A percentile compares a stretch with the other conserved stretches of the same genome.
Conservation (phyloP, 495 filamentous ascomycete species). For the Xylaria palmicola region DNA sequence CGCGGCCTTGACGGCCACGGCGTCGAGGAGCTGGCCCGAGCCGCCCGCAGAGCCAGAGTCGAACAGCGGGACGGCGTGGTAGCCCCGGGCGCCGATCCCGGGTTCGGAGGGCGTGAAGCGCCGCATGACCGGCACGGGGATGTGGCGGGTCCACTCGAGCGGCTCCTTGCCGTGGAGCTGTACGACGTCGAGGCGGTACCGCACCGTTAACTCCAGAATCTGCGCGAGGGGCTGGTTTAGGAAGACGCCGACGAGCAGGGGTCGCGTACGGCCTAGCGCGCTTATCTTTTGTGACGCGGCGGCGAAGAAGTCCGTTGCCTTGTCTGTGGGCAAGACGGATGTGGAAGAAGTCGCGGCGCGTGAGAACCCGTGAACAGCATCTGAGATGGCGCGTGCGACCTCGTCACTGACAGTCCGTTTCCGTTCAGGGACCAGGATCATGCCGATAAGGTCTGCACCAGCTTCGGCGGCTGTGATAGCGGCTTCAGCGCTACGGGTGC, state of each 20-base stretch:
- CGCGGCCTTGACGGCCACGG: slow-evolving; percentile 58
- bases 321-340: slow-evolving; percentile 5
- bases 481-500: slow-evolving; percentile 81
- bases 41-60: slow-evolving; percentile 74
- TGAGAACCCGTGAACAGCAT: slow-evolving; percentile 59
- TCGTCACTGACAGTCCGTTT: slow-evolving; percentile 76
- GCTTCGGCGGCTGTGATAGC: slow-evolving; percentile 79
- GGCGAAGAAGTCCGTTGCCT: slow-evolving; percentile 48
- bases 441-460: slow-evolving; percentile 89
- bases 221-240: slow-evolving; percentile 84
- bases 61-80: slow-evolving; percentile 78
- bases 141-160: slow-evolving; percentile 80
- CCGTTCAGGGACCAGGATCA: slow-evolving; percentile 82
- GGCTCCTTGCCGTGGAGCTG: slow-evolving; percentile 93
- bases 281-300: slow-evolving; percentile 36
- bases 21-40: slow-evolving; percentile 73
- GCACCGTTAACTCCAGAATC: slow-evolving; percentile 69
- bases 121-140: slow-evolving; percentile 87
- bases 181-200: slow-evolving; percentile 81
- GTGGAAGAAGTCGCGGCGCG: slow-evolving; percentile 17
- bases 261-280: slow-evolving; percentile 44
- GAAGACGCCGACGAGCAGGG: slow-evolving; percentile 91
- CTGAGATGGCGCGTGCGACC: slow-evolving; percentile 75
- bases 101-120: slow-evolving; percentile 72
- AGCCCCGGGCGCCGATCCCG: slow-evolving; percentile 70